Percentiles rank a stretch among this genome's conserved stretches.
Conservation (phyloP, 352 stramenopile species). For the Globisporangium yorkense region DNA sequence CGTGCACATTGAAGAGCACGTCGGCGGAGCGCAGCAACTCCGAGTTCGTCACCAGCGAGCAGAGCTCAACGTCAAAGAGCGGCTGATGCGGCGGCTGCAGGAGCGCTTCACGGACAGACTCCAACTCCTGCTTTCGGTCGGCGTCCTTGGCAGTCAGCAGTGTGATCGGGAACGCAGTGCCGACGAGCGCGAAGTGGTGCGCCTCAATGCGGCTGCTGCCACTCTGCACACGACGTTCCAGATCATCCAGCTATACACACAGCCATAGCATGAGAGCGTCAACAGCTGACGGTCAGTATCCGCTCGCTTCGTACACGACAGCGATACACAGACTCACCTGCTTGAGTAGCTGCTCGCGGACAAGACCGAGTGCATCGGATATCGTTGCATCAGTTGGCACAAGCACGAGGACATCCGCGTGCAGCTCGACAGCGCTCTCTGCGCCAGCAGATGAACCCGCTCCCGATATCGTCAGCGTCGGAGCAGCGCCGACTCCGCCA, state of each 20-base stretch:
- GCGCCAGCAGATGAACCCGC: slow-evolving; percentile 1
- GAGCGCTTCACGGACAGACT: slow-evolving; percentile 22
- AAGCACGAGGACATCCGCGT: slow-evolving; percentile 39
- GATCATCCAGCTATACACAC: too few species aligned
- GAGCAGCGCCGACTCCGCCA: slow-evolving; percentile 9
- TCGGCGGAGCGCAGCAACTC: slow-evolving; percentile 26
- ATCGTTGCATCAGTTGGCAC: slow-evolving; percentile 19
- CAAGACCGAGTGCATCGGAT: slow-evolving; percentile 6
- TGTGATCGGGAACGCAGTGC: slow-evolving; percentile 42
- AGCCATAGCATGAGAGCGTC: too few species aligned
- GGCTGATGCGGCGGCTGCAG: slow-evolving; percentile 36
- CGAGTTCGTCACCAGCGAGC: slow-evolving; percentile 34
- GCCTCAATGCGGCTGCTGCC: slow-evolving; percentile 11
- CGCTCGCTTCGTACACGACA: slow-evolving; percentile 4
- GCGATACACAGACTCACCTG: slow-evolving; percentile 16
- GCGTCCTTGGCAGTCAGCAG: slow-evolving; percentile 17
- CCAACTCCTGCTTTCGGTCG: neutral
- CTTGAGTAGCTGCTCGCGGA: slow-evolving; percentile 12
- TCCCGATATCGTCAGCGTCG: slow-evolving; percentile 31
- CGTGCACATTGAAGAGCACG: slow-evolving; percentile 66
- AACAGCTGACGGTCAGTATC: too few species aligned
- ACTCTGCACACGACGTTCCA: neutral
- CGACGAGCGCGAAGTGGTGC: slow-evolving; percentile 45
- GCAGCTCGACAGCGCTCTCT: slow-evolving; percentile 10
- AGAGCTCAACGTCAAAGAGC: slow-evolving; percentile 29